Percentiles rank a stretch among this genome's conserved stretches.
These are phyloP conservation scores for Leccinum subrobustum DNA, from an alignment of 1,284 basidiomycete species.

Conservation along the genomic window DNA sequence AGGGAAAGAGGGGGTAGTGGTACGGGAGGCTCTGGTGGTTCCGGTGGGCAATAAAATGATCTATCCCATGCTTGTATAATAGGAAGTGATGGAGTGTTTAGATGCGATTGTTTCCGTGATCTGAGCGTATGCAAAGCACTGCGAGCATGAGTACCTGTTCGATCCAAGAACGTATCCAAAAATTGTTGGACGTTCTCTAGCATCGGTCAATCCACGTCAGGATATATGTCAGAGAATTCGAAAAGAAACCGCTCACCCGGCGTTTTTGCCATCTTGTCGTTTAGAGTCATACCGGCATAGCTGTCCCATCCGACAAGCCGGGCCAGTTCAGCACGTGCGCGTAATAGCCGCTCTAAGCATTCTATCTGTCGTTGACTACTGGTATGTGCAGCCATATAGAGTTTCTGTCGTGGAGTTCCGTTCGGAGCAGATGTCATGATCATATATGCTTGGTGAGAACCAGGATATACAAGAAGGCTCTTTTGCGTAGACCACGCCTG, in stretches of 20 bases:
- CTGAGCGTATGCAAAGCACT: constrained; percentile 73
- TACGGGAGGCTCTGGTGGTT: constrained; percentile 68
- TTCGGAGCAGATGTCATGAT: constrained; percentile 85
- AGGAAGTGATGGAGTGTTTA: constrained; percentile 54
- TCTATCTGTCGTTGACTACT: constrained; percentile 69
- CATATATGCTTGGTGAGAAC: constrained; percentile 88
- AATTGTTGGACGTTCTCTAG: constrained; percentile 86
- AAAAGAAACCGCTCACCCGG: constrained; percentile 53
- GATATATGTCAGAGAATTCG: background rate
- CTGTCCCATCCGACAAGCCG: constrained; percentile 78
- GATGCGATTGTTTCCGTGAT: constrained; percentile 70
- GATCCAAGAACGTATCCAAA: constrained; percentile 72
- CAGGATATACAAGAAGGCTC: constrained; percentile 75
- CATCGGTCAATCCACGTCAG: constrained; percentile 8
- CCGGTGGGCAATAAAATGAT: constrained; percentile 84
- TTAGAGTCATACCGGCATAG: constrained; percentile 81
- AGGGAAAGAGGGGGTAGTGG: constrained; percentile 73
- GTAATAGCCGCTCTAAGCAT: constrained; percentile 75
- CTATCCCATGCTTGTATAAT: constrained; percentile 89
- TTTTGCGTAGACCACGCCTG: constrained; percentile 74
- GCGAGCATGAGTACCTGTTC: constrained; percentile 74
- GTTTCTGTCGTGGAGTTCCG: constrained; percentile 76
- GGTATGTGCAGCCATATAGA: constrained; percentile 76
- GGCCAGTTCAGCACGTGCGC: constrained; percentile 77
- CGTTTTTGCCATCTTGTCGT: constrained; percentile 93